Percentiles rank a stretch among this genome's conserved stretches.
Evolutionary conservation across 495 filamentous ascomycete species (phyloP).

Genomic region (Penicillium riverlandense): DNA sequence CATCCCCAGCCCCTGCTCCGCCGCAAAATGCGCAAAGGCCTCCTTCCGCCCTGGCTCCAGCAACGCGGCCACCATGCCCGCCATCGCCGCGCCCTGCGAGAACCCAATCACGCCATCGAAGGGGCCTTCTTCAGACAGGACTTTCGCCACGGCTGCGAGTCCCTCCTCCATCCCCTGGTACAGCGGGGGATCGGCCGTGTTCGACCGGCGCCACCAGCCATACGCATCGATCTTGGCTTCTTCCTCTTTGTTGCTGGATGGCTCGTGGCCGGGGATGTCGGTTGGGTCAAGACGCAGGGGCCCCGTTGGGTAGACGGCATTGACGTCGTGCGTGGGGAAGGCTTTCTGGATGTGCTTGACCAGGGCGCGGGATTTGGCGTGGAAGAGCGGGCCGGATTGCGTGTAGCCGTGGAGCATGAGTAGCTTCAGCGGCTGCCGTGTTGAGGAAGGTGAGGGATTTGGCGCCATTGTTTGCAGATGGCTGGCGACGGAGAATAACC

Average conservation of each 20-base stretch:
- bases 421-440: conserved; percentile 41
- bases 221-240: conserved; percentile 53
- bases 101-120: conserved; percentile 74
- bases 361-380: conserved; percentile 80
- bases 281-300: conserved; percentile 50
- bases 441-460: conserved; percentile 2
- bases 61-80: conserved; percentile 57
- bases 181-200: conserved; percentile 35
- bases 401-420: conserved; percentile 70
- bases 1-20: conserved; percentile 20
- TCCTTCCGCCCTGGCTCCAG: conserved; percentile 51
- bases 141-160: conserved; percentile 48
- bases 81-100: conserved; percentile 61
- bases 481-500: too few species aligned
- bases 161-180: conserved; percentile 65
- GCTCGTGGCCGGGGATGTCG: conserved; percentile 66
- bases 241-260: conserved; percentile 22
- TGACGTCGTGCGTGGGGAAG: conserved; percentile 50
- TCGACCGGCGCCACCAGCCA: conserved; percentile 76
- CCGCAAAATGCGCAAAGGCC: conserved; percentile 33
- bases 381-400: conserved; percentile 82
- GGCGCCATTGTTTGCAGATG: conserved; percentile 12
- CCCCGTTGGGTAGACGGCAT: conserved; percentile 45
- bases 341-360: conserved; percentile 71
- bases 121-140: conserved; percentile 51